Evolutionary conservation across 768 basidiomycete species (phyloP).

Genomic region (Trametes coccinea): DNA sequence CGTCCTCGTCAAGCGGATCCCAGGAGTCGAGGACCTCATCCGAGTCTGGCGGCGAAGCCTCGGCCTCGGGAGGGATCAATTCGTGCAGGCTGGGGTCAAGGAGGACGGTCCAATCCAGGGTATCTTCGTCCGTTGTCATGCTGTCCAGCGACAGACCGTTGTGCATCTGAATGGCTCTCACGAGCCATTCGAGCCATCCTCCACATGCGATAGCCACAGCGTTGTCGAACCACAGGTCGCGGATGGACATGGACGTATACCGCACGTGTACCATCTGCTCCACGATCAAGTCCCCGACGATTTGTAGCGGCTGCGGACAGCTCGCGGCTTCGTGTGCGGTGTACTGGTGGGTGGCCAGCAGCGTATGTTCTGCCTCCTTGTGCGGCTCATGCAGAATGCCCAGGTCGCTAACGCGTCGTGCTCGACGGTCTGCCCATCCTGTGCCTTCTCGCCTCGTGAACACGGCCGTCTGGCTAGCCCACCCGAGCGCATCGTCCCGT

Average conservation of each 20-base stretch:
- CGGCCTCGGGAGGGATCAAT: slow-evolving; percentile 13
- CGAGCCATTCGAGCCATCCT: slow-evolving; percentile 59
- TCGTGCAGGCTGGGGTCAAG: slow-evolving; percentile 28
- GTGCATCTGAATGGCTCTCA: slow-evolving; percentile 46
- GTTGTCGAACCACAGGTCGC: slow-evolving; percentile 46
- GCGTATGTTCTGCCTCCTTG: slow-evolving; percentile 40
- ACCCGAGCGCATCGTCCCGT: slow-evolving; percentile 62
- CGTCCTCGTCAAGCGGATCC: slow-evolving; percentile 9
- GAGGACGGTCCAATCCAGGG: slow-evolving; percentile 34
- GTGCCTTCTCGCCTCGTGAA: slow-evolving; percentile 53
- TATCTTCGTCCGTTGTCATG: slow-evolving; percentile 14
- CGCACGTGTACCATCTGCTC: slow-evolving; percentile 55
- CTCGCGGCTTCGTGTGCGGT: slow-evolving; percentile 49
- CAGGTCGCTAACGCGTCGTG: slow-evolving; percentile 31
- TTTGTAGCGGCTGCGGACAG: slow-evolving; percentile 42
- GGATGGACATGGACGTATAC: slow-evolving; percentile 46
- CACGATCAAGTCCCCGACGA: slow-evolving; percentile 53
- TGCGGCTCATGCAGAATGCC: slow-evolving; percentile 16
- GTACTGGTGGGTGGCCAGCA: slow-evolving; percentile 52
- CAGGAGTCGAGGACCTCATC: slow-evolving; percentile 6
- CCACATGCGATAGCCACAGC: slow-evolving; percentile 53
- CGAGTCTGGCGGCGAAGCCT: slow-evolving; percentile 8
- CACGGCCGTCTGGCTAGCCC: slow-evolving; percentile 65
- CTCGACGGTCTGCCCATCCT: slow-evolving; percentile 30
- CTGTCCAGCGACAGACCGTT: slow-evolving; percentile 26